A percentile compares a stretch with the other conserved stretches of the same genome.
Evolutionary conservation across 202 grass and related monocot genomes (phyloP).

Genomic region (Schoenoplectus tabernaemontani): DNA sequence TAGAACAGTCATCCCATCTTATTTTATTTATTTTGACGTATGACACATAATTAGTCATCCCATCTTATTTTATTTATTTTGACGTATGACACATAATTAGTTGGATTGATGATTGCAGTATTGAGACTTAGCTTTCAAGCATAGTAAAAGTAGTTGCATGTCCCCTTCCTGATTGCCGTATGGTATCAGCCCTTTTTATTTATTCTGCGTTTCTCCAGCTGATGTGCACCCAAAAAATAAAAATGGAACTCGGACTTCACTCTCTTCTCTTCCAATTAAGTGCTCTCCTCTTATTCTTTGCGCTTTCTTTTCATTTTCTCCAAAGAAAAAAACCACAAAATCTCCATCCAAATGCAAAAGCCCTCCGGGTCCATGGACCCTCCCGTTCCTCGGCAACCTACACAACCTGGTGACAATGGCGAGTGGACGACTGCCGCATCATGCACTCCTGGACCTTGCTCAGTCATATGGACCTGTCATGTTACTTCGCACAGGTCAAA

Average conservation of each 20-base stretch:
- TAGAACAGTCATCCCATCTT: no score
- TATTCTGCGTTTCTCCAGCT: no score
- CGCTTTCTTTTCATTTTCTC: neutral
- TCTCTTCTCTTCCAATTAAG: neutral
- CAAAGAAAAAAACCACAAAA: neutral
- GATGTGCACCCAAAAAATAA: neutral
- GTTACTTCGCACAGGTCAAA: conserved; percentile 2
- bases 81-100: no score
- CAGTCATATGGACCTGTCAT: conserved; percentile 2
- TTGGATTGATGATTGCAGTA: no score
- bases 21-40: no score
- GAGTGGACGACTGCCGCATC: conserved; percentile 10
- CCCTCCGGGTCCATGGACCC: conserved; percentile 17
- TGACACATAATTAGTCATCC: no score
- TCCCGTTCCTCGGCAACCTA: conserved; percentile 9
- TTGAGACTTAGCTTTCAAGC: no score
- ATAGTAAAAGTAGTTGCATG: no score
- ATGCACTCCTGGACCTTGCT: neutral
- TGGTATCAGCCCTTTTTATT: no score
- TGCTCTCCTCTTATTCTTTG: neutral
- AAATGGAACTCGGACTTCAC: neutral
- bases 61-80: no score
- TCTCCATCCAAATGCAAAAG: neutral
- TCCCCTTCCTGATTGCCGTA: no score
- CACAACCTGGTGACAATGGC: neutral